Percentiles rank a stretch among this genome's conserved stretches.
These are phyloP conservation scores for Pestalotiopsis sp. DNA, from an alignment of 2,329 filamentous ascomycete species.

Conservation along the genomic window DNA sequence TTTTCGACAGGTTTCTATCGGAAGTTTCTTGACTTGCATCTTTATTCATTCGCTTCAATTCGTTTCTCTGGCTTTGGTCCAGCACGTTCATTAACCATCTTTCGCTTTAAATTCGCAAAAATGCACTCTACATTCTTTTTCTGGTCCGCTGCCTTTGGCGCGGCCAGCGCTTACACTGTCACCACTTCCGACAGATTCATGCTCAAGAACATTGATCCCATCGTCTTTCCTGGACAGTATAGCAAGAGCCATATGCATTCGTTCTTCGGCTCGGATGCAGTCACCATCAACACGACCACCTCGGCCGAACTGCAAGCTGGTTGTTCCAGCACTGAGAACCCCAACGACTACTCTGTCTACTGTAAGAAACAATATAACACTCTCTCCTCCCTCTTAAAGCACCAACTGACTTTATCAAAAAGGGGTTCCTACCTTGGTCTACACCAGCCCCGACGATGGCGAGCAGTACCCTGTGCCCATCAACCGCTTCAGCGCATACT, in stretches of 20 bases:
- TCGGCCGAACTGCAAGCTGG: slow-evolving; percentile 32
- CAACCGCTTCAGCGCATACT: slow-evolving; percentile 24
- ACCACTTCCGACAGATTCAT: slow-evolving; percentile 19
- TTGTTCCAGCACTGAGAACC: slow-evolving; percentile 30
- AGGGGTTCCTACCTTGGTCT: slow-evolving; percentile 19
- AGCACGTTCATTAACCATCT: not conserved
- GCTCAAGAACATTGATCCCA: slow-evolving; percentile 30
- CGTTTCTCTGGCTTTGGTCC: too few relatives aligned
- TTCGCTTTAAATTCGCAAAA: not conserved
- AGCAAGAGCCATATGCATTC: slow-evolving; percentile 26
- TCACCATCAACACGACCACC: slow-evolving; percentile 24
- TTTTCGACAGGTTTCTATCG: not conserved
- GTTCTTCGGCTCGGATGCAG: slow-evolving; percentile 26
- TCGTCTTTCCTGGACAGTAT: slow-evolving; percentile 25
- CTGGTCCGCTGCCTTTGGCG: not conserved
- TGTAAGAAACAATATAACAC: slow-evolving; percentile 16
- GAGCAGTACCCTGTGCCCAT: slow-evolving; percentile 35
- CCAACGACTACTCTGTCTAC: slow-evolving; percentile 32
- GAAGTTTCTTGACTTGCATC: not conserved
- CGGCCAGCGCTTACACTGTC: slow-evolving; percentile 8
- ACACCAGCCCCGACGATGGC: slow-evolving; percentile 42
- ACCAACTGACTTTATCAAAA: not conserved
- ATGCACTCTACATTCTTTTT: not conserved
- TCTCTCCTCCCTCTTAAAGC: not conserved
- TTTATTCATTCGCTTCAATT: not conserved